Base-by-base conservation (phyloP, 192 early-diverging fungal species). In the Dimargaris cristalligena region DNA sequence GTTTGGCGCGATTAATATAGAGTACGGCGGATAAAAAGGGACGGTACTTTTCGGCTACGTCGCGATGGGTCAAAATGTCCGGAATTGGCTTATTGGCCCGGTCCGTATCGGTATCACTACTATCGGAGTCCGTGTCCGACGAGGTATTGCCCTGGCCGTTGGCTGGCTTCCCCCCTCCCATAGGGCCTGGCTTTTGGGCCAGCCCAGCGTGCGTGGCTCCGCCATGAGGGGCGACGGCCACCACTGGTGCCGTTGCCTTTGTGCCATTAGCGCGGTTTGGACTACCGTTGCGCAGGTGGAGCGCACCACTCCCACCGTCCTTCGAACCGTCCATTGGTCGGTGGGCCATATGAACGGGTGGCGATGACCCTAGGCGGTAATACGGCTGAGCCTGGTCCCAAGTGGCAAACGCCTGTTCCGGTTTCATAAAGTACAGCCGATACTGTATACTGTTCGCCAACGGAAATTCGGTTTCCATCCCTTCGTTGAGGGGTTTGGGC, bases 331-430 rank as follows among this genome's bases (percentile, higher is more conserved):
- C n/a, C n/a, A n/a, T n/a, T n/a, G n/a, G n/a, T n/a, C n/a, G n/a
- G n/a, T 41, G 38, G 38, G 8, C 6, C 38, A 6, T 41, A 16
- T 6, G 38, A 16, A 16, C 38, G 38, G 38, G 16, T 6, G 38
- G 8, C 8, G 38, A 16, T 6, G 16, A 41, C 8, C 38, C 38
- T 6, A 16, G 38, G 38, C 16, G 38, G n/a, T 30, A 34, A 20
- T 34, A 56, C 31, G 54, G 4, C 14, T 20, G 10, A 33, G 54
- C 54, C 54, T 33, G 54, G 34, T 56, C 54, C 54, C 54, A 56
- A 13, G 10, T 20, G 3, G 30, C 34, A 16, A 56, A 33, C 26
- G 20, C 0, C 14, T 56, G 54, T 3, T 20, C 32, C 14, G 31
- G 26, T 23, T 56, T 56, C 54, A 56, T 33, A 34, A 56, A 56